Conservation (phyloP, 768 basidiomycete species). For the Boletus sp. region DNA sequence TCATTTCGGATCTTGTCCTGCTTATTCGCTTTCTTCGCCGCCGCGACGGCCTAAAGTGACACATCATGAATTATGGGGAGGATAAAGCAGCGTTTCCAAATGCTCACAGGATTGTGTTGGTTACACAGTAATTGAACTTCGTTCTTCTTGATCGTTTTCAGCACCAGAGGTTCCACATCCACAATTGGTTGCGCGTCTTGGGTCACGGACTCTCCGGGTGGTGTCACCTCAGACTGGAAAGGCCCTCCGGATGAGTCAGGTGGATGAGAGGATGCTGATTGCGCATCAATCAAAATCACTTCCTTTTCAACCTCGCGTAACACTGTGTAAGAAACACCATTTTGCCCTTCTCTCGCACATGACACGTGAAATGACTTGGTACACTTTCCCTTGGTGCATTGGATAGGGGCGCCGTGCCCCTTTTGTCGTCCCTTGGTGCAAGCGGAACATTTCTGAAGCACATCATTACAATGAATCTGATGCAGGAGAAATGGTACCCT, state of each 20-base stretch:
- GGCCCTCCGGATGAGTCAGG: slow-evolving; percentile 4
- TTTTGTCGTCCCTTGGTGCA: slow-evolving; percentile 71
- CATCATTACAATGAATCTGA: background rate
- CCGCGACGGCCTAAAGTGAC: slow-evolving; percentile 59
- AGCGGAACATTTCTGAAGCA: slow-evolving; percentile 81
- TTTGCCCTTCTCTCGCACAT: slow-evolving; percentile 64
- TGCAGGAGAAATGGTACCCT: slow-evolving; percentile 26
- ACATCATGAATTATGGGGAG: background rate
- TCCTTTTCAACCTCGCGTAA: slow-evolving; percentile 79
- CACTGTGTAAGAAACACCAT: slow-evolving; percentile 58
- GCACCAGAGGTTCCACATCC: slow-evolving; percentile 31
- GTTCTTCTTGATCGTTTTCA: slow-evolving; percentile 72
- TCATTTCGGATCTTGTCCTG: slow-evolving; percentile 71
- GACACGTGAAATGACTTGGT: slow-evolving; percentile 91
- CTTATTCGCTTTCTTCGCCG: slow-evolving; percentile 72
- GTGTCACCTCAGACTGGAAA: background rate
- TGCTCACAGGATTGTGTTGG: slow-evolving; percentile 87
- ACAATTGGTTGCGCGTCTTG: slow-evolving; percentile 4
- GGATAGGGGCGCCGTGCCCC: slow-evolving; percentile 78
- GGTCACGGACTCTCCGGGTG: background rate
- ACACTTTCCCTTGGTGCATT: slow-evolving; percentile 94
- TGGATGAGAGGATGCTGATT: slow-evolving; percentile 9
- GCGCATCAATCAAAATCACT: slow-evolving; percentile 59
- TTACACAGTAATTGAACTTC: slow-evolving; percentile 78
- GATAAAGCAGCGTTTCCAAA: background rate